phyloP scores from a whole-genome alignment of 148 eudicot species.

The Limonium bicolor region DNA sequence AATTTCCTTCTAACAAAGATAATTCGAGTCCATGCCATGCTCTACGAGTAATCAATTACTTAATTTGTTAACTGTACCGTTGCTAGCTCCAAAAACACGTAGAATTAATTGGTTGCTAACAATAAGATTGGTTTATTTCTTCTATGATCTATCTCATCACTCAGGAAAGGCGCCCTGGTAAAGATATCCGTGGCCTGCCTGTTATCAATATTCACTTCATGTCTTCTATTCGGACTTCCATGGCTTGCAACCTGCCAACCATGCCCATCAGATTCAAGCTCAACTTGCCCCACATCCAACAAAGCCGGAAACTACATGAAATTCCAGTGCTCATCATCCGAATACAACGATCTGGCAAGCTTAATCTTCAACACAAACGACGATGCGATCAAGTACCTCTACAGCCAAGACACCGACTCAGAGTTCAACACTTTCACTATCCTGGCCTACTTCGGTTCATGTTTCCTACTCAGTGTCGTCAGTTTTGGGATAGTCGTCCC shows the following conservation, averaged over 20 bases:
- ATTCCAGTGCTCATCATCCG: slow-evolving; percentile 58
- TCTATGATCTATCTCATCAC: not conserved
- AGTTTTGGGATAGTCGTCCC: slow-evolving; percentile 79
- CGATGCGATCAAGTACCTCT: slow-evolving; percentile 73
- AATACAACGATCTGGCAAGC: slow-evolving; percentile 88
- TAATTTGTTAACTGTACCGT: too few species aligned
- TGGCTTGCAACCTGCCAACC: slow-evolving; percentile 67
- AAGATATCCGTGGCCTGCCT: slow-evolving; percentile 54
- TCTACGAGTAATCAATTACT: slow-evolving; percentile 54
- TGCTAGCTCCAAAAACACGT: too few species aligned
- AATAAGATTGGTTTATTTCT: too few species aligned
- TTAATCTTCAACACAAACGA: slow-evolving; percentile 87
- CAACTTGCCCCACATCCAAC: slow-evolving; percentile 75
- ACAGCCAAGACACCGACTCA: slow-evolving; percentile 50
- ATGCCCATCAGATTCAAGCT: slow-evolving; percentile 48
- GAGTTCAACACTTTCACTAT: slow-evolving; percentile 60
- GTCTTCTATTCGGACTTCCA: slow-evolving; percentile 77
- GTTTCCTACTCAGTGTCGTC: slow-evolving; percentile 57
- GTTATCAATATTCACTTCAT: slow-evolving; percentile 59
- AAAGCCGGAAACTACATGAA: slow-evolving; percentile 78
- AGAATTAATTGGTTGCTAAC: too few species aligned
- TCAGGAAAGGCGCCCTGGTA: slow-evolving; percentile 51
- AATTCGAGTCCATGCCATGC: slow-evolving; percentile 39
- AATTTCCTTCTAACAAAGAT: slow-evolving; percentile 49
- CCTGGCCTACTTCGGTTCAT: slow-evolving; percentile 47